phyloP scores from a whole-genome alignment of 2,329 filamentous ascomycete species.

The Coniochaeta hoffmannii region DNA sequence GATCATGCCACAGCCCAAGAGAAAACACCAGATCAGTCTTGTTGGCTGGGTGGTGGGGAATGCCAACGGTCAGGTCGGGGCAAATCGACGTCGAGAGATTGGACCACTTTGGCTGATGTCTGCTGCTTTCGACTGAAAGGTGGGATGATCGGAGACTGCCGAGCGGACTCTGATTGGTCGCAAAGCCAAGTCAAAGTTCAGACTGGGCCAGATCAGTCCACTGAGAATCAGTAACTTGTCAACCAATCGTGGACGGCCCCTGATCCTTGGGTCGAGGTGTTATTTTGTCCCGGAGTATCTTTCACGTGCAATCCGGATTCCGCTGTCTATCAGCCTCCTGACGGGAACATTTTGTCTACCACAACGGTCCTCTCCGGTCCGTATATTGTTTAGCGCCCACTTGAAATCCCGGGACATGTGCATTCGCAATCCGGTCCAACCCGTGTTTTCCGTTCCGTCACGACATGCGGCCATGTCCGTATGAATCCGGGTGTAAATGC shows the following conservation, averaged over 20 bases:
- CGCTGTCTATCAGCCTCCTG: neutral
- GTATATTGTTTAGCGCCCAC: neutral
- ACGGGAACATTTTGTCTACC: neutral
- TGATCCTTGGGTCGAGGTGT: neutral
- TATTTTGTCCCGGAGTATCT: neutral
- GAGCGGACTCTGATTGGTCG: neutral
- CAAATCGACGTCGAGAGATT: neutral
- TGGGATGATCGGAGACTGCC: slow-evolving; percentile 1
- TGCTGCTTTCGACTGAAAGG: neutral
- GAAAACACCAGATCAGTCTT: slow-evolving; percentile 5
- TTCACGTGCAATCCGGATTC: neutral
- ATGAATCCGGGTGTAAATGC: too few relatives aligned
- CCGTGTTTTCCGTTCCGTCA: neutral
- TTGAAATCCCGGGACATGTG: neutral
- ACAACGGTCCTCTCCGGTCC: neutral
- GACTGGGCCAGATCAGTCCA: neutral
- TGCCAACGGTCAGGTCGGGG: neutral
- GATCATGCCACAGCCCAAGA: neutral
- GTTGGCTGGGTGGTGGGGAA: neutral
- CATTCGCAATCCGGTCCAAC: neutral
- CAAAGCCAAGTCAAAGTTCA: neutral
- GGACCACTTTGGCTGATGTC: neutral
- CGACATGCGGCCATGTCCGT: neutral
- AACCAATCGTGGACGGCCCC: neutral
- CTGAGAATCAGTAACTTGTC: neutral